Evolutionary conservation across 1,139 yeast genomes (phyloP), one percentile per base, ranked within the genome.

Genomic region (Tardiomyces depauwii): DNA sequence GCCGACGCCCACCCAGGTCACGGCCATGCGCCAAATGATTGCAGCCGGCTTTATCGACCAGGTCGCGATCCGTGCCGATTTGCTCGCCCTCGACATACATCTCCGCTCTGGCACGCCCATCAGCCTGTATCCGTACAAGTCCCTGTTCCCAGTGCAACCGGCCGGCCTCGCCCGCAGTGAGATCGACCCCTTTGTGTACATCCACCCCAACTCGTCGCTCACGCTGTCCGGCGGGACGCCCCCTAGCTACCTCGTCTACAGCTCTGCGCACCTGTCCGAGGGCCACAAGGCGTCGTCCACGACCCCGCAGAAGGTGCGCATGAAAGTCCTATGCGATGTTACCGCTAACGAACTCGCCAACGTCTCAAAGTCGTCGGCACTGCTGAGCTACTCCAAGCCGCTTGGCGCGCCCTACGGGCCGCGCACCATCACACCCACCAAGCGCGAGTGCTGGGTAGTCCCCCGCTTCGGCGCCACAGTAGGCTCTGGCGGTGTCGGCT

Each of bases 1-100:
- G 10, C 98, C 98, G 0, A 64, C 73, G 10, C 73, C 76, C 43
- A 62, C 66, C 14, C 98, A 93, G 66, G 61, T 87, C 11, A 74
- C 78, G 46, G 83, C 94, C 1, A 67, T 93, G 53, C 89, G 88
- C 59, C 98, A 93, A 63, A 89, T 93, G 80, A 71, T 91, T 10
- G 78, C 96, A 2, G 82, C 96, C 0, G 98, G 98, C 0, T 93
- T 86, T 57, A 72, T 91, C 43, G 98, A 93, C 61, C 95, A 86
- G 59, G 76, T 91, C 18, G 95, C 95, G 1, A 76, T 86, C 13
- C 72, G 97, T 51, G 91, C 86, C 0, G 96, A 88, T 58, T 55
- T 80, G 30, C 67, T 81, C 11, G 79, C 85, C n/a, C 67, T 79
- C 0, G 94, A 83, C 28, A 45, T 16, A 28, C 18, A n/a, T 5